These are phyloP conservation scores for Cladosporium sp. DNA, from an alignment of 2,329 filamentous ascomycete species.

Conservation along the genomic window DNA sequence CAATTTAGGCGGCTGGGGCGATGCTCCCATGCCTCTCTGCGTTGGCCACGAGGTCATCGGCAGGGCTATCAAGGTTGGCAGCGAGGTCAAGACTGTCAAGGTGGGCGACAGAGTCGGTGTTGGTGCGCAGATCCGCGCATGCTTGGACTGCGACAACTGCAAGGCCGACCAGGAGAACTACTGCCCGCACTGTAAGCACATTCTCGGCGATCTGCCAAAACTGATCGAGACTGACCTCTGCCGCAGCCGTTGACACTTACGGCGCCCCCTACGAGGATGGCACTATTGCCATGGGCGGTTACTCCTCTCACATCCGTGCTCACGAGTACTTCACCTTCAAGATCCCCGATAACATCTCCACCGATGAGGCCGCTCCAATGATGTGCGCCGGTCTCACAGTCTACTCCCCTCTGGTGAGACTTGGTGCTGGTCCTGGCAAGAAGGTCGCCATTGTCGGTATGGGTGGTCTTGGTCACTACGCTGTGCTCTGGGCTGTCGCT, in stretches of 20 bases:
- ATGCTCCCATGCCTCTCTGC: constrained; percentile 61
- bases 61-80: constrained; percentile 51
- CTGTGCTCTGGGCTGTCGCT: constrained; percentile 50
- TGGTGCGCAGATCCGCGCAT: constrained; percentile 52
- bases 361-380: constrained; percentile 69
- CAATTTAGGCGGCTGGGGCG: constrained; percentile 62
- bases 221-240: constrained; percentile 25
- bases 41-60: constrained; percentile 65
- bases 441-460: constrained; percentile 75
- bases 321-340: constrained; percentile 76
- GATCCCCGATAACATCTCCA: constrained; percentile 70
- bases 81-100: constrained; percentile 52
- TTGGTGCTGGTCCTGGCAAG: constrained; percentile 74
- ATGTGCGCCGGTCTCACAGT: constrained; percentile 81
- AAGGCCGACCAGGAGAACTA: constrained; percentile 56
- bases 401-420: constrained; percentile 74
- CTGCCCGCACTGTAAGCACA: constrained; percentile 44
- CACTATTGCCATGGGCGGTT: constrained; percentile 66
- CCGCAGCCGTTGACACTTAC: constrained; percentile 48
- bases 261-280: constrained; percentile 55
- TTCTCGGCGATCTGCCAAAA: background rate
- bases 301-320: constrained; percentile 66
- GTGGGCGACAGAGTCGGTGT: constrained; percentile 48
- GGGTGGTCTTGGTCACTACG: constrained; percentile 53
- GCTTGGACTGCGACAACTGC: constrained; percentile 53